Percentiles rank a stretch among this genome's conserved stretches.
phyloP scores from a whole-genome alignment of 345 rosid species.

The Hirschfeldia incana region DNA sequence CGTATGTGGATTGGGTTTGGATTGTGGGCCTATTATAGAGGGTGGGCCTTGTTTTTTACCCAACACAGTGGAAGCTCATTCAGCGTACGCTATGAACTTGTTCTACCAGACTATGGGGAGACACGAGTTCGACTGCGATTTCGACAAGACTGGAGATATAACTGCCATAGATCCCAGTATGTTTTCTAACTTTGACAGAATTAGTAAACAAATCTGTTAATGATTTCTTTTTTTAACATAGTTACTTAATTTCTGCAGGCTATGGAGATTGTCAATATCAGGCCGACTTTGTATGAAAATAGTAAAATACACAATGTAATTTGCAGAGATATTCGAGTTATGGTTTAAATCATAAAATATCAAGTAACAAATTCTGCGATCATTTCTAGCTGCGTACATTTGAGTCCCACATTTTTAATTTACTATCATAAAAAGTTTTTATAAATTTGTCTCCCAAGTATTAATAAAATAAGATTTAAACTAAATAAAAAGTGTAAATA shows the following conservation, averaged over 20 bases:
- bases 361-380: no score
- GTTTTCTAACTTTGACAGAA: background rate
- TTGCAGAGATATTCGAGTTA: background rate
- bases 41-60: conserved; percentile 61
- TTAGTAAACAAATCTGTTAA: background rate
- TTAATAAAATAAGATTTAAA: background rate
- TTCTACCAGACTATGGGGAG: conserved; percentile 62
- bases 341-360: background rate
- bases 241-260: conserved; percentile 19
- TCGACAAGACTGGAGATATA: conserved; percentile 54
- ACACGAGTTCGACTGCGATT: conserved; percentile 56
- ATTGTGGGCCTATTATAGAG: conserved; percentile 54
- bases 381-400: background rate
- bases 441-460: background rate
- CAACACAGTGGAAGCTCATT: conserved; percentile 64
- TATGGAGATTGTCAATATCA: conserved; percentile 33
- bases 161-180: conserved; percentile 57
- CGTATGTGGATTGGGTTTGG: conserved; percentile 59
- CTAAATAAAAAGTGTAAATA: background rate
- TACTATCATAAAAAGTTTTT: no score
- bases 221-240: background rate
- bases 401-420: no score
- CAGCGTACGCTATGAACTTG: conserved; percentile 68
- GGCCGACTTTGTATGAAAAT: background rate
- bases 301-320: background rate